Evolutionary conservation across 2,329 filamentous ascomycete genomes (phyloP), one percentile per base, ranked within the genome.

Genomic region (Cordyceps pruinosa): DNA sequence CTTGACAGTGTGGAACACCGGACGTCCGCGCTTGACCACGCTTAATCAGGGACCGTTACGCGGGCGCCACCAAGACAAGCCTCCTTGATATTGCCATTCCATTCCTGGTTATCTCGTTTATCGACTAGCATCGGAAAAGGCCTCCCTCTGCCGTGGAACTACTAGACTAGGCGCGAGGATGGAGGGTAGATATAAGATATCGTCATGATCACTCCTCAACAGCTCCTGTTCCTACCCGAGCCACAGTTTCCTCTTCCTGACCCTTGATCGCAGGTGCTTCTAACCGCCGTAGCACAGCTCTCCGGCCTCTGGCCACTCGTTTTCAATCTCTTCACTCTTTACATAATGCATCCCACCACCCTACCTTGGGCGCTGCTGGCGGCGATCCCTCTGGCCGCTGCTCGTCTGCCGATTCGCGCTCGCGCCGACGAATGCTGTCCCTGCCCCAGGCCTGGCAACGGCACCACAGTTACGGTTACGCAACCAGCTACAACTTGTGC

Each of bases 361-460:
- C 21, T 64, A 34, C 57, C 64, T 17, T 64, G 64, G 61, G 63
- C 65, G 47, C 25, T 65, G 28, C 55, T 72, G 60, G 66, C 64
- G 30, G 58, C 67, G 37, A 61, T 63, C 19, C 57, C 65, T 39
- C 23, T 66, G n/a, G 61, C 61, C 7, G 61, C 69, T 19, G 70
- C 68, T 44, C 63, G 61, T 32, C 49, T 66, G 19, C 56, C 61
- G 9, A 39, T 61, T 25, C 63, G 62, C 47, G 59, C 58, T 15
- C 55, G 61, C 17, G 55, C 52, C n/a, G 57, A 64, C 5, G 63
- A 66, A 47, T 71, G 66, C 50, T 69, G 68, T 42, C 65, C 70
- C 34, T 72, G 70, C 25, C 57, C 64, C 6, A 49, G 56, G 10
- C 42, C 64, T 19, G 49, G 46, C 42, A 35, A 55, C 28, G 60